Evolutionary conservation across 495 filamentous ascomycete genomes (phyloP), one percentile per base, ranked within the genome.

Genomic region (Daldinia grandis): DNA sequence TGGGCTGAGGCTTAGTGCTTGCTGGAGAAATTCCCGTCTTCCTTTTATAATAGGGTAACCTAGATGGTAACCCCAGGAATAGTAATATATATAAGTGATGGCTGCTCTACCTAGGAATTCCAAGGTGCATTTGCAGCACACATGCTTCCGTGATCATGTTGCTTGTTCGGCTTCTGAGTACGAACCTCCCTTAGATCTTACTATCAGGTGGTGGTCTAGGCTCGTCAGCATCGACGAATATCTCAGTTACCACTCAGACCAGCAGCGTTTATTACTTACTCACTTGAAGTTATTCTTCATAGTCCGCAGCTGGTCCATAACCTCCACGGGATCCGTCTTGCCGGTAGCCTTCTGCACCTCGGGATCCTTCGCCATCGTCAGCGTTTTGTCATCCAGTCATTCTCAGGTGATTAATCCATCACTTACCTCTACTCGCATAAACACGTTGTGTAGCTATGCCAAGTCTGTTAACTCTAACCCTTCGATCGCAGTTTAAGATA

Each of bases 211-310:
- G 70, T 55, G 75, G 61, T 44, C 75, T 77, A 19, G 37, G 30
- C 24, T 30, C 15, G 49, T 72, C 33, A 72, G 69, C 60, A 21
- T 50, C 15, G 9, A 24, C 30, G 51, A 64, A 42, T 28, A 37
- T 24, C n/a, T 51, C 1, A 30, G 17, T 19, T 8, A 30, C 9
- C 4, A 21, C 31, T 25, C 4, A 28, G 4, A 31, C 40, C 24
- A 50, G 25, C 15, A 15, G 0, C 25, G n/a, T 24, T 21, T 35
- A 79, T 30, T 53, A 56, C 81, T 74, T 74, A 82, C 78, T 87
- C 85, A 89, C 87, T 89, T 89, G 78, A 89, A 90, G 69, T 83
- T 87, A 77, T 98, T 97, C 87, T 99, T 99, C 92, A 97, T 91
- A 76, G 96, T 92, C 65, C 95, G 83, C 69, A 99, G 80, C 65